Evolutionary conservation across 2,329 filamentous ascomycete species (phyloP).

Genomic region (Phyllosticta paracitricarpa): DNA sequence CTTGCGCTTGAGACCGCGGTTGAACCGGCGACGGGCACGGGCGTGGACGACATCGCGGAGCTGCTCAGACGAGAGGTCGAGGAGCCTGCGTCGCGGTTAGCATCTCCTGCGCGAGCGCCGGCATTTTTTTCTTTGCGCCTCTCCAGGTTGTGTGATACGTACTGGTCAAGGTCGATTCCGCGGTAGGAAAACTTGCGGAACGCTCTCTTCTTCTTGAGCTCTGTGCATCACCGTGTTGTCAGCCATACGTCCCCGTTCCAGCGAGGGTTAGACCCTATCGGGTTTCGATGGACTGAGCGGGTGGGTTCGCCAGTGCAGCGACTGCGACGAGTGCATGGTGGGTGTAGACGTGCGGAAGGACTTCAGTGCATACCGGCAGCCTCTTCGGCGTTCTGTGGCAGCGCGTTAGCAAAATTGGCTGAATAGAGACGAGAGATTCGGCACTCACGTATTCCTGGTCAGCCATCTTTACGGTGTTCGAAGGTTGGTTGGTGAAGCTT

Average conservation of each 20-base stretch:
- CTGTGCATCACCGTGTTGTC: constrained; percentile 25
- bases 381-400: constrained; percentile 78
- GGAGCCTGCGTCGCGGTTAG: constrained; percentile 56
- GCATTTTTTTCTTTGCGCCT: constrained; percentile 10
- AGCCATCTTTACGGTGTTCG: constrained; percentile 62
- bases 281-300: constrained; percentile 10
- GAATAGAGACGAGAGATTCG: constrained; percentile 10
- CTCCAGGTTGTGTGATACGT: constrained; percentile 37
- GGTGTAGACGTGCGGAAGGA: constrained; percentile 13
- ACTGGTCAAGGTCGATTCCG: constrained; percentile 99
- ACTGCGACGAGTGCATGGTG: constrained; percentile 7
- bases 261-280: constrained; percentile 11
- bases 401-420: constrained; percentile 16
- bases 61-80: constrained; percentile 96
- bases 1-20: constrained; percentile 99
- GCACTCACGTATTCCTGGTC: constrained; percentile 76
- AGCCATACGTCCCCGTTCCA: constrained; percentile 11
- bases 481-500: constrained; percentile 19
- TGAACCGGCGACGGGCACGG: constrained; percentile 96
- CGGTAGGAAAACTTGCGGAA: constrained; percentile 99
- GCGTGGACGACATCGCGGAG: constrained; percentile 99
- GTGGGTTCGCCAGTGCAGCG: constrained; percentile 5
- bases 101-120: neutral
- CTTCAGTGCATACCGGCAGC: constrained; percentile 57
- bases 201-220: constrained; percentile 99